Evolutionary conservation across 352 stramenopile genomes (phyloP), one percentile per base, ranked within the genome.

Genomic region (Phytophthora hibernalis): DNA sequence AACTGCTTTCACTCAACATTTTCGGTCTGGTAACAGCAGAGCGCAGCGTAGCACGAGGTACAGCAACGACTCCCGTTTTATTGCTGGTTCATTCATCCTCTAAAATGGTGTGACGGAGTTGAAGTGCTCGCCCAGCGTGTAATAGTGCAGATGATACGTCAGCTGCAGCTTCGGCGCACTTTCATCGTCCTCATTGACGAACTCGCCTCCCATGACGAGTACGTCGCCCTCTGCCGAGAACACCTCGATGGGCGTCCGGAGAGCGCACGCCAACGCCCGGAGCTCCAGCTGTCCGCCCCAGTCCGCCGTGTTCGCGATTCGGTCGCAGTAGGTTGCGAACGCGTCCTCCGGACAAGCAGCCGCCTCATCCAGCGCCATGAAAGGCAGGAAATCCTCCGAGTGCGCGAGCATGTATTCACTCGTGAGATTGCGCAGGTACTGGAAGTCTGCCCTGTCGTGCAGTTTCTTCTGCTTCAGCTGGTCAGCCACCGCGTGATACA

Each of bases 51-150:
- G n/a, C n/a, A n/a, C n/a, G 26, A 30, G 26, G 6, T 30, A 6
- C 26, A 30, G 26, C 26, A 30, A 30, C 26, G 26, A 7, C 26
- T 31, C 26, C n/a, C 26, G 26, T 31, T 31, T 31, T 31, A 31
- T 31, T 31, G 26, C 6, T 31, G 26, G 31, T 38, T 38, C 10
- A 38, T 38, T 43, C 37, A 43, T n/a, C 13, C 35, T 16, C 26
- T 64, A 77, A 5, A 53, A n/a, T 21, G 49, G 33, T 37, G 60
- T 62, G 15, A 99, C 93, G 35, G 95, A 98, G 89, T 99, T 99
- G 76, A 99, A 99, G 79, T 99, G 98, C 70, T 99, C 97, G n/a
- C 98, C 98, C 33, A 99, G 86, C 33, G 97, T 92, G 85, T 99
- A 99, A 78, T 99, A 99, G 78, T 99, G 93, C 59, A 98, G 74